Base-by-base conservation (phyloP, 2,329 filamentous ascomycete species). In the Xylaria sp. region DNA sequence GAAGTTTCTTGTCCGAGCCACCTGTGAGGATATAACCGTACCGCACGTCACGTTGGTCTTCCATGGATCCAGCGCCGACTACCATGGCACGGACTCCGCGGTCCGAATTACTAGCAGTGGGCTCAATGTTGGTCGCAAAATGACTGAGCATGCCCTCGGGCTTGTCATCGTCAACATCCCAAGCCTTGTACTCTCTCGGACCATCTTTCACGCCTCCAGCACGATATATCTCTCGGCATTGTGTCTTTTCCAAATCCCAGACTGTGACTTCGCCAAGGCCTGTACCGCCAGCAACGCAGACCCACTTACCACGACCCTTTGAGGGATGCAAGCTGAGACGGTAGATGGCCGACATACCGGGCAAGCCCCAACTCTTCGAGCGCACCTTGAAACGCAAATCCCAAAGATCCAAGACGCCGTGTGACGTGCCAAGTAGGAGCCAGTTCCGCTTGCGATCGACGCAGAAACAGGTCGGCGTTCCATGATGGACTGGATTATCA, bases 331-430 rank as follows among this genome's bases (percentile, higher is more conserved):
- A 84, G 65, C 89, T 86, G 17, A 99, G 85, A 38, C 93, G 88
- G 74, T 95, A 91, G 70, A 98, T 93, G 20, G 93, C 86, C 0
- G 91, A 89, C 68, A 92, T 92, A 26, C 92, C 93, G 0, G 93
- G 90, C 33, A 97, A 87, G 0, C 93, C 93, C 93, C 94, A 98
- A 15, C 91, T 92, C 78, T 93, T 94, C 28, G 98, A 84, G 26
- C 93, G 89, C 74, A 98, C 88, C 72, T 90, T 92, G 84, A 99
- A 99, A n/a, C 96, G 91, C 48, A 99, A 85, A 80, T 99, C 96
- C 96, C 96, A 99, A 1, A 99, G 86, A 77, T 97, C 92, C 7
- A 99, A 84, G 33, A 98, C 91, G 42, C 97, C 96, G 77, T 98
- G 94, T 0, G 93, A 93, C 0, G 97, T 99, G 42, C 94, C 96